phyloP scores from a whole-genome alignment of 345 rosid genomes.

The Raphanus sativus region DNA sequence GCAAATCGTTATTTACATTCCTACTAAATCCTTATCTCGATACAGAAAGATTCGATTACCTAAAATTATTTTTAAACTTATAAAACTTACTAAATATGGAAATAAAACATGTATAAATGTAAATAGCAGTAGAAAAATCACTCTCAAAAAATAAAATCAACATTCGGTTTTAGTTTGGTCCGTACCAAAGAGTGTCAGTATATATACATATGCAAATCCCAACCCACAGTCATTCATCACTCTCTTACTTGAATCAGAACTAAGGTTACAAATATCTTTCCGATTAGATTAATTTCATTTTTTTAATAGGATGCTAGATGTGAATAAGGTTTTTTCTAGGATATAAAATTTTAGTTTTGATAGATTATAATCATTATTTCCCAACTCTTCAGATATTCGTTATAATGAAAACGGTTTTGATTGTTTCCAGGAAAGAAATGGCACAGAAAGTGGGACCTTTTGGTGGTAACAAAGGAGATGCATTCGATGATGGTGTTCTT shows the following conservation, averaged over 20 bases:
- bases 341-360: not conserved
- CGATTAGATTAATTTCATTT: not conserved
- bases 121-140: not conserved
- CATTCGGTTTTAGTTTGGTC: not conserved
- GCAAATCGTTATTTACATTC: not conserved
- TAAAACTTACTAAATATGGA: not conserved
- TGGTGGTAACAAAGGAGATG: conserved; percentile 3
- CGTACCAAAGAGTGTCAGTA: not conserved
- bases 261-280: not conserved
- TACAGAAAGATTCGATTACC: not conserved
- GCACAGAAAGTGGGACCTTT: conserved; percentile 5
- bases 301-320: not conserved
- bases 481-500: conserved; percentile 19
- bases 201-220: not conserved
- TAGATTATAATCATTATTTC: not conserved
- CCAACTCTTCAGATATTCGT: not conserved
- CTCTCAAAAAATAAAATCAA: not conserved
- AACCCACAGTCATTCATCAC: not conserved
- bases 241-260: not conserved
- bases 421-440: not conserved
- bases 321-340: not conserved
- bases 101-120: not conserved
- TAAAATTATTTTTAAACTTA: not conserved
- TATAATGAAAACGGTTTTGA: not conserved
- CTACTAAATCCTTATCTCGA: not conserved